Evolutionary conservation across 371 early-diverging fungal genomes (phyloP).

Genomic region (Phascolomyces articulosus): DNA sequence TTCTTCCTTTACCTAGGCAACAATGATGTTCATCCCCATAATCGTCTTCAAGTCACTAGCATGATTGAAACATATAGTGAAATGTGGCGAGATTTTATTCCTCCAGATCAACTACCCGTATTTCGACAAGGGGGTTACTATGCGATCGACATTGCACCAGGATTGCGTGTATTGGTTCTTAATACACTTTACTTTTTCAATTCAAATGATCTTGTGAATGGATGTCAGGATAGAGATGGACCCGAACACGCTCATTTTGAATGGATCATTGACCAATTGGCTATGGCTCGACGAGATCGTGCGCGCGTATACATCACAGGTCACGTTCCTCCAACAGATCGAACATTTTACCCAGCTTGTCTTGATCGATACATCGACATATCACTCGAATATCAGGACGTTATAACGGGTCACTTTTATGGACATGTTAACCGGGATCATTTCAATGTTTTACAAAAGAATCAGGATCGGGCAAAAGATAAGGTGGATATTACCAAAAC

Average conservation of each 20-base stretch:
- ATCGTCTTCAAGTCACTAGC: conserved; percentile 26
- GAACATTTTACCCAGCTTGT: conserved; percentile 40
- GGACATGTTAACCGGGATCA: conserved; percentile 82
- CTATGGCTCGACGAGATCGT: conserved; percentile 37
- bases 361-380: conserved; percentile 57
- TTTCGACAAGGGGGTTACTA: conserved; percentile 75
- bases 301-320: conserved; percentile 71
- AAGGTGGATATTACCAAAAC: no score
- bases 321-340: conserved; percentile 71
- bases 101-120: conserved; percentile 51
- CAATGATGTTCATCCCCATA: conserved; percentile 81
- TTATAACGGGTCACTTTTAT: conserved; percentile 70
- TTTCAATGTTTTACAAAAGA: conserved; percentile 33
- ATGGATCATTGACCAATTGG: conserved; percentile 70
- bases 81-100: conserved; percentile 64
- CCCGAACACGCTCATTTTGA: conserved; percentile 70
- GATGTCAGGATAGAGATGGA: conserved; percentile 54
- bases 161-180: conserved; percentile 55
- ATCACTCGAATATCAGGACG: conserved; percentile 56
- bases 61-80: conserved; percentile 33
- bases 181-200: conserved; percentile 75
- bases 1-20: no score
- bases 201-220: conserved; percentile 65
- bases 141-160: conserved; percentile 55
- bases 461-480: not conserved